Percentiles rank a stretch among this genome's conserved stretches.
phyloP scores from a whole-genome alignment of 2,329 filamentous ascomycete species.

The Parastagonospora avenae region DNA sequence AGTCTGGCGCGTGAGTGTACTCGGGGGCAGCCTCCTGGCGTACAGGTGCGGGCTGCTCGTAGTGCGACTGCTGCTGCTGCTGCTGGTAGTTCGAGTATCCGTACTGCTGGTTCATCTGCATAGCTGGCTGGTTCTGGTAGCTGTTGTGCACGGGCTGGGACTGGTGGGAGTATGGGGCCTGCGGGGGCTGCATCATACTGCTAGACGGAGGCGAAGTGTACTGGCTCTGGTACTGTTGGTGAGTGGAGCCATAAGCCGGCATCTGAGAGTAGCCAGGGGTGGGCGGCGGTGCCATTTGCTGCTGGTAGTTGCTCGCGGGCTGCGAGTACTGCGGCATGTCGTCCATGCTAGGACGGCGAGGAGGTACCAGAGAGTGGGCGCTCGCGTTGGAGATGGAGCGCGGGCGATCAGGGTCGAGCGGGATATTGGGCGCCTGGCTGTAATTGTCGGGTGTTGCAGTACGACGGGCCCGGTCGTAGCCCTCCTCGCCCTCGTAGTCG shows the following conservation, averaged over 20 bases:
- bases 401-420: constrained; percentile 55
- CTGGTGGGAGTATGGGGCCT: constrained; percentile 39
- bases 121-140: constrained; percentile 40
- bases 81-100: constrained; percentile 47
- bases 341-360: constrained; percentile 53
- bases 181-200: constrained; percentile 48
- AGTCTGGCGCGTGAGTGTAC: constrained; percentile 46
- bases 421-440: constrained; percentile 45
- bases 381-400: constrained; percentile 67
- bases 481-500: constrained; percentile 62
- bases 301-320: constrained; percentile 41
- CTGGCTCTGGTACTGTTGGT: constrained; percentile 43
- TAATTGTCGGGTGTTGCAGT: constrained; percentile 58
- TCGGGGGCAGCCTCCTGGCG: constrained; percentile 48
- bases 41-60: constrained; percentile 41
- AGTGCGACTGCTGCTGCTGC: constrained; percentile 41
- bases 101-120: constrained; percentile 49
- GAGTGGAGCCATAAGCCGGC: constrained; percentile 43
- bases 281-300: constrained; percentile 49
- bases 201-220: constrained; percentile 37
- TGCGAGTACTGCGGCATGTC: constrained; percentile 51
- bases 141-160: constrained; percentile 31
- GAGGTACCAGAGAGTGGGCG: constrained; percentile 42
- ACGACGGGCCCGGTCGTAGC: constrained; percentile 55
- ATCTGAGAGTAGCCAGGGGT: constrained; percentile 47